These are phyloP conservation scores for Capronia epimyces DNA, from an alignment of 2,329 filamentous ascomycete species.

Conservation along the genomic window DNA sequence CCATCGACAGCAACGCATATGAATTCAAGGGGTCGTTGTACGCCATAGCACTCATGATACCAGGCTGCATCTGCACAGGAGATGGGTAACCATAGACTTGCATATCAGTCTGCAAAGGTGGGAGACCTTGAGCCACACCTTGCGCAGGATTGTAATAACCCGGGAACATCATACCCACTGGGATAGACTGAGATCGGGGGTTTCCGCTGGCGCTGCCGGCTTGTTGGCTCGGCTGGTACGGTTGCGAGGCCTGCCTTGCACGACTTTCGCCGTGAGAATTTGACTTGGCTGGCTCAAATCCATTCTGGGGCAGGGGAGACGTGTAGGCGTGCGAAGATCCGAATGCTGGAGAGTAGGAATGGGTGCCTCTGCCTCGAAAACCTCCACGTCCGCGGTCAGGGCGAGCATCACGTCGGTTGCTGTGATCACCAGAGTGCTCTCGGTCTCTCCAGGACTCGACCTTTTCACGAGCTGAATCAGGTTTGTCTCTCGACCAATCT, in stretches of 20 bases:
- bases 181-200: constrained; percentile 58
- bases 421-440: constrained; percentile 36
- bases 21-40: constrained; percentile 56
- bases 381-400: constrained; percentile 37
- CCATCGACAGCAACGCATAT: constrained; percentile 53
- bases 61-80: constrained; percentile 42
- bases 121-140: constrained; percentile 23
- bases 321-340: constrained; percentile 35
- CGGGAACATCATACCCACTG: constrained; percentile 33
- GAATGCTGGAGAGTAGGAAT: constrained; percentile 35
- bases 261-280: constrained; percentile 39
- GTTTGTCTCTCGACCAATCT: constrained; percentile 30
- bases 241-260: constrained; percentile 36
- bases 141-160: constrained; percentile 33
- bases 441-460: constrained; percentile 33
- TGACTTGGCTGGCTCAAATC: constrained; percentile 38
- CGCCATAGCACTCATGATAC: constrained; percentile 52
- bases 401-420: constrained; percentile 35
- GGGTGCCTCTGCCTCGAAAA: constrained; percentile 40
- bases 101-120: constrained; percentile 30
- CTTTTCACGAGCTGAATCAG: constrained; percentile 31
- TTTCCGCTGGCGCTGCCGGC: constrained; percentile 39
- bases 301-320: constrained; percentile 37
- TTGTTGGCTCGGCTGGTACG: constrained; percentile 19
- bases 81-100: constrained; percentile 45